Percentiles rank a stretch among this genome's conserved stretches.
Evolutionary conservation across 1,139 yeast species (phyloP).

Genomic region (Zygosaccharomyces pseudobailii): DNA sequence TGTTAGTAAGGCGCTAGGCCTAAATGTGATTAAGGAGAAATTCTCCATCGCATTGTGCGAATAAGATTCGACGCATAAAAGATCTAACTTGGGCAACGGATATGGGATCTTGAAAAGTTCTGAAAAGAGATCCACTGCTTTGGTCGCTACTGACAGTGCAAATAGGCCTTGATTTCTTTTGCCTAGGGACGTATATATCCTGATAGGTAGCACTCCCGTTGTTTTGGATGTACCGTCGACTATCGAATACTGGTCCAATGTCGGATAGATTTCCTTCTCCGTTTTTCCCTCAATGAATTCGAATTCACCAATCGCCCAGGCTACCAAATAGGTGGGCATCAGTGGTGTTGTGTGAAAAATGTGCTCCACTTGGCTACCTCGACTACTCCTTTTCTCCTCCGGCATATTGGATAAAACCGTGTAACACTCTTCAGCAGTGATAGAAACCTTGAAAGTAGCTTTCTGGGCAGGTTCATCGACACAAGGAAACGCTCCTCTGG

Average conservation of each 20-base stretch:
- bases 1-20: slow-evolving; percentile 62
- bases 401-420: slow-evolving; percentile 83
- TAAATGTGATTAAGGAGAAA: slow-evolving; percentile 71
- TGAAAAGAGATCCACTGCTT: slow-evolving; percentile 63
- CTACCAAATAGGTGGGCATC: slow-evolving; percentile 72
- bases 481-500: slow-evolving; percentile 88
- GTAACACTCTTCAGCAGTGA: slow-evolving; percentile 54
- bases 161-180: slow-evolving; percentile 55
- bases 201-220: slow-evolving; percentile 45
- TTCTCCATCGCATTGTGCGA: slow-evolving; percentile 83
- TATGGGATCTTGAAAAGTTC: slow-evolving; percentile 60
- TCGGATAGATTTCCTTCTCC: slow-evolving; percentile 42
- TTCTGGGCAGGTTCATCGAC: slow-evolving; percentile 83
- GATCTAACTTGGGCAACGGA: slow-evolving; percentile 69
- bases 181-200: slow-evolving; percentile 72
- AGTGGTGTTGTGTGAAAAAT: slow-evolving; percentile 56
- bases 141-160: slow-evolving; percentile 63
- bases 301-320: slow-evolving; percentile 74
- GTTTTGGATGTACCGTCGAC: slow-evolving; percentile 13
- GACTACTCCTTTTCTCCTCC: slow-evolving; percentile 43
- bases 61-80: slow-evolving; percentile 71
- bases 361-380: slow-evolving; percentile 48
- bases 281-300: slow-evolving; percentile 58
- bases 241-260: slow-evolving; percentile 11
- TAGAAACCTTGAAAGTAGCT: slow-evolving; percentile 66